Conservation (phyloP, 2,329 filamentous ascomycete species). For the Aspergillus oerlinghausenensis region DNA sequence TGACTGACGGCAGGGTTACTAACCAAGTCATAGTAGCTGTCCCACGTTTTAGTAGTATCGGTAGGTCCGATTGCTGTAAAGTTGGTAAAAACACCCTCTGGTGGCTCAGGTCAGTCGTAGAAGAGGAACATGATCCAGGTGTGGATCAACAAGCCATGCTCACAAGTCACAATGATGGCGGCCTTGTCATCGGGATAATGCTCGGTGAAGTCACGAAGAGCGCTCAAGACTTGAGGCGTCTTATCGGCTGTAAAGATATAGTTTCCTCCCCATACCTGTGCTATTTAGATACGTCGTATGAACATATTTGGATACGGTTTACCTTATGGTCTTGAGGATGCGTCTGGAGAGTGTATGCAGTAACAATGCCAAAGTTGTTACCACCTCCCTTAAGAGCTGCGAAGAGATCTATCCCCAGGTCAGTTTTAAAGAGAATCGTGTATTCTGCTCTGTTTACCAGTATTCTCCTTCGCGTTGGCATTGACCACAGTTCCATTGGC, state of each 20-base stretch:
- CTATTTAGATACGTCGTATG: slow-evolving; percentile 6
- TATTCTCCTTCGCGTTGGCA: slow-evolving; percentile 35
- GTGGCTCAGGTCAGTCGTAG: slow-evolving; percentile 55
- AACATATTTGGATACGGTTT: slow-evolving; percentile 3
- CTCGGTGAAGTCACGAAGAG: slow-evolving; percentile 32
- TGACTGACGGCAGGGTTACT: slow-evolving; percentile 12
- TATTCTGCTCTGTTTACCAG: slow-evolving; percentile 12
- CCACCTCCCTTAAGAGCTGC: slow-evolving; percentile 41
- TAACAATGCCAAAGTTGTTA: slow-evolving; percentile 44
- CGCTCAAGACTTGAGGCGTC: slow-evolving; percentile 31
- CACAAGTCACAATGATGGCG: slow-evolving; percentile 55
- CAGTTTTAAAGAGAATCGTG: no score
- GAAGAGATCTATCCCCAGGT: slow-evolving; percentile 32
- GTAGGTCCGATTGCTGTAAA: slow-evolving; percentile 49
- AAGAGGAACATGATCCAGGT: slow-evolving; percentile 60
- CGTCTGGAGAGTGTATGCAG: slow-evolving; percentile 32
- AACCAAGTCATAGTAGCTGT: slow-evolving; percentile 46
- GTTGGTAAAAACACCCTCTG: slow-evolving; percentile 51
- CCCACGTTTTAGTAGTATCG: slow-evolving; percentile 45
- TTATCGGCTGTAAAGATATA: slow-evolving; percentile 36
- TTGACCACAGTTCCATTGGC: slow-evolving; percentile 44
- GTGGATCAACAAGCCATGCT: slow-evolving; percentile 46
- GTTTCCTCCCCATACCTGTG: slow-evolving; percentile 46
- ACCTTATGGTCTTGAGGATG: slow-evolving; percentile 28
- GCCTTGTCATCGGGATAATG: slow-evolving; percentile 57